Conservation (phyloP, 805 yeast genomes). For the Citeromyces matritensis region DNA sequence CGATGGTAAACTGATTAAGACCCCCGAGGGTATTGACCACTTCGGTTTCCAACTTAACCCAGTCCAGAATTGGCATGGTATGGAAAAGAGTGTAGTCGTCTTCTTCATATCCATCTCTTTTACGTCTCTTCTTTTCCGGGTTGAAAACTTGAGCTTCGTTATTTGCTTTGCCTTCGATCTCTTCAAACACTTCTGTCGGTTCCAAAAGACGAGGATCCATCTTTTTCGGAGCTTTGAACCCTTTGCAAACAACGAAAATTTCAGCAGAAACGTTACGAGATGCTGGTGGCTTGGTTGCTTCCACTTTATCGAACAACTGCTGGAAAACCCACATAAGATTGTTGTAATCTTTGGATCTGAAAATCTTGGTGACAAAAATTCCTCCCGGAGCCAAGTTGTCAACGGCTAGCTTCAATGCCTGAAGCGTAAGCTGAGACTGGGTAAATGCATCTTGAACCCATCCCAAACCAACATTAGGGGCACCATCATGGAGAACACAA, state of each 20-base stretch:
- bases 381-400: conserved; percentile 89
- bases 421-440: conserved; percentile 89
- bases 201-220: conserved; percentile 87
- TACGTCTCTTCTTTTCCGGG: conserved; percentile 83
- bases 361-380: conserved; percentile 89
- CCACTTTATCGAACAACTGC: conserved; percentile 90
- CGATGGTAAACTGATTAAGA: conserved; percentile 47
- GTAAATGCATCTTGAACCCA: conserved; percentile 99
- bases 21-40: conserved; percentile 76
- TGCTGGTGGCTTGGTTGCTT: conserved; percentile 98
- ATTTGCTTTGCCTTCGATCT: conserved; percentile 59
- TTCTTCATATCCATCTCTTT: conserved; percentile 94
- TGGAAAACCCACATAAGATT: conserved; percentile 96
- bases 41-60: conserved; percentile 55
- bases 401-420: conserved; percentile 85
- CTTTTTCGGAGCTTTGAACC: conserved; percentile 92
- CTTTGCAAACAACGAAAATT: conserved; percentile 92
- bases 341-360: conserved; percentile 97
- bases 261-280: conserved; percentile 99
- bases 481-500: conserved; percentile 97
- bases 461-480: conserved; percentile 99
- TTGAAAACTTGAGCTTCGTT: conserved; percentile 88
- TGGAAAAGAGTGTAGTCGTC: conserved; percentile 71
- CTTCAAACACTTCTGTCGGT: conserved; percentile 90
- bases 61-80: conserved; percentile 61